Conservation (phyloP, 169 alveolate genomes). For the Plasmodium ovale region DNA sequence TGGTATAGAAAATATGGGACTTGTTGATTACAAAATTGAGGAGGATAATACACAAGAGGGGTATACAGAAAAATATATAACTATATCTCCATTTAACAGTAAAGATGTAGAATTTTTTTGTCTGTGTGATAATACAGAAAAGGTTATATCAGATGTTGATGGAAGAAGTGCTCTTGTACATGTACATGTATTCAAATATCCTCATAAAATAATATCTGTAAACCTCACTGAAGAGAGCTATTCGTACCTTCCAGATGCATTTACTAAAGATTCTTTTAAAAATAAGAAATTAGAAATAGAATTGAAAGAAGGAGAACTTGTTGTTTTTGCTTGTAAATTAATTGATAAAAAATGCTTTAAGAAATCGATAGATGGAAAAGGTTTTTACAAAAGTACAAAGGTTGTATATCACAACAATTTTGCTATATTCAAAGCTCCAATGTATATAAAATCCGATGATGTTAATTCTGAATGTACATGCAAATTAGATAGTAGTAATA, state of each 20-base stretch:
- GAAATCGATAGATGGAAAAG: not conserved
- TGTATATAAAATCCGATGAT: slow-evolving; percentile 14
- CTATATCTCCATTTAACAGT: slow-evolving; percentile 53
- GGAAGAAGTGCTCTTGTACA: slow-evolving; percentile 64
- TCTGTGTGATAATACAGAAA: slow-evolving; percentile 48
- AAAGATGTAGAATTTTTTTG: slow-evolving; percentile 60
- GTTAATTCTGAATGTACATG: slow-evolving; percentile 32
- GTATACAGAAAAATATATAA: slow-evolving; percentile 21
- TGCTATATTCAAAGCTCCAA: slow-evolving; percentile 56
- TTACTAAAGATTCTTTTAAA: not conserved
- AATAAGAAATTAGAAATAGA: slow-evolving; percentile 3
- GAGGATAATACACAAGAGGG: slow-evolving; percentile 18
- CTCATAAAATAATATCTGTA: slow-evolving; percentile 34
- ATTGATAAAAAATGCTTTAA: slow-evolving; percentile 51
- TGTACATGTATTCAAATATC: slow-evolving; percentile 43
- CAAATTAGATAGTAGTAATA: not conserved
- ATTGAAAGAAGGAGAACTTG: slow-evolving; percentile 34
- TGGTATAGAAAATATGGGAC: slow-evolving; percentile 13
- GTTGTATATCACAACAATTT: slow-evolving; percentile 41
- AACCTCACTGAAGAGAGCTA: slow-evolving; percentile 33
- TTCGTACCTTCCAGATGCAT: slow-evolving; percentile 6
- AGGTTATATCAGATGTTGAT: slow-evolving; percentile 32
- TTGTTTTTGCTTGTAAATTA: slow-evolving; percentile 52
- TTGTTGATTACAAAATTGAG: slow-evolving; percentile 41
- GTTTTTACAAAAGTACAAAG: slow-evolving; percentile 46